Base-by-base conservation (phyloP, 306 rosid genomes). In the Delonix regia region DNA sequence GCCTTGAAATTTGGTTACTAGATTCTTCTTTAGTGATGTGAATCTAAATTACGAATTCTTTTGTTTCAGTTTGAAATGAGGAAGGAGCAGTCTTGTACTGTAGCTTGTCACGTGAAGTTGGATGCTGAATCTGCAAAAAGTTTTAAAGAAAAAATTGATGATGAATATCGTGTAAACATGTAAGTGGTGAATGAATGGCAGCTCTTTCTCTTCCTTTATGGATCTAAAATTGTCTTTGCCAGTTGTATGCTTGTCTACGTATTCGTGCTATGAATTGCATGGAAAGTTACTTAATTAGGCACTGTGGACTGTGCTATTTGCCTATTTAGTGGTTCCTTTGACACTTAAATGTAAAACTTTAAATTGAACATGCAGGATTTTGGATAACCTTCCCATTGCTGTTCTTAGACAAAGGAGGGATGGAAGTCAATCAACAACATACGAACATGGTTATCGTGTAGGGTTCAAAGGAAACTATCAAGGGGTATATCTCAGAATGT, bases 381-480 rank as follows among this genome's bases (percentile, higher is more conserved):
- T 90, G 76, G 94, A 90, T 79, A 90, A 90, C 65, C 92, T 90
- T 78, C 94, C 94, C 3, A 89, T 90, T 66, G 94, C 94, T 68
- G 89, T 90, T 69, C 90, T 85, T 62, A 87, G 92, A 67, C 88
- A 88, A 76, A 86, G 94, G 83, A 76, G 82, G 76, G 94, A 90
- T 39, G 94, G 90, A 75, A 86, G 80, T 83, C 89, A 61, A 5
- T 84, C 94, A 48, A 90, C 91, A 49, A 88, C 92, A 6, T 90
- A 90, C 11, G 94, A 88, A 52, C 94, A 90, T 74, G 94, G 94
- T 48, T 90, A 78, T 76, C 83, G 84, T 79, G 92, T 90, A 76
- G 94, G 94, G 49, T 90, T 88, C 77, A 90, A 86, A 81, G 94
- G 90, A 80, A 90, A 81, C 72, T 90, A 88, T 83, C 87, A 87